Evolutionary conservation across 192 early-diverging fungal genomes (phyloP).

Genomic region (Coemansia sp.): DNA sequence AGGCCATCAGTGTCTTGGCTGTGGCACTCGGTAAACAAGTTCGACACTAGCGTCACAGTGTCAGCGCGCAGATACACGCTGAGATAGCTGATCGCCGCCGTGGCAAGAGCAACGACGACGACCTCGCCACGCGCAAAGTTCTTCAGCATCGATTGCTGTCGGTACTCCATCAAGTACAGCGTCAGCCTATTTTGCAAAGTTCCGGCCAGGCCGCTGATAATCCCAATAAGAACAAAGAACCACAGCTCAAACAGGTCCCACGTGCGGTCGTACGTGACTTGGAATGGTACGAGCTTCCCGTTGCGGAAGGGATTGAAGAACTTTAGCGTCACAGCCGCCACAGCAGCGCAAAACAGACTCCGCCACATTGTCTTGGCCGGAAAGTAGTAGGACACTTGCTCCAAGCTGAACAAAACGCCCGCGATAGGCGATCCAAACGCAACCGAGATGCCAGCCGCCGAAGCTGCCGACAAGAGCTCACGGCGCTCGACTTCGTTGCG

Average conservation of each 20-base stretch:
- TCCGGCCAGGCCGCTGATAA: conserved; percentile 63
- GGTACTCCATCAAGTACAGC: conserved; percentile 40
- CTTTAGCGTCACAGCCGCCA: conserved; percentile 86
- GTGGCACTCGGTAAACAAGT: conserved; percentile 61
- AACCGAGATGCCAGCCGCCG: conserved; percentile 96
- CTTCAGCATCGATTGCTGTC: conserved; percentile 44
- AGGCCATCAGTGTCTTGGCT: conserved; percentile 47
- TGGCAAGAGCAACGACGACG: conserved; percentile 48
- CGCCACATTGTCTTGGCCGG: conserved; percentile 95
- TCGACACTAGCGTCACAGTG: conserved; percentile 58
- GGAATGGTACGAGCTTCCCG: conserved; percentile 84
- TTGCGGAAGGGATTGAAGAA: conserved; percentile 81
- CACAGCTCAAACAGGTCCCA: conserved; percentile 94
- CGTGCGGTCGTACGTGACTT: conserved; percentile 85
- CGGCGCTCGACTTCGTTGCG: conserved; percentile 82
- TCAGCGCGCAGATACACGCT: conserved; percentile 58
- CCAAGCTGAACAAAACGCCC: conserved; percentile 69
- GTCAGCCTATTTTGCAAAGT: conserved; percentile 45
- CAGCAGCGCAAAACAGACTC: conserved; percentile 93
- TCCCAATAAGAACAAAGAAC: conserved; percentile 83
- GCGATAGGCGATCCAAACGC: conserved; percentile 98
- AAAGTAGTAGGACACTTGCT: conserved; percentile 70
- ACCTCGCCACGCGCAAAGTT: conserved; percentile 58
- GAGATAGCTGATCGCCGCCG: conserved; percentile 52
- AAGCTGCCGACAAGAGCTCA: conserved; percentile 84